Conservation (phyloP, 345 rosid species). For the Citrus medica region DNA sequence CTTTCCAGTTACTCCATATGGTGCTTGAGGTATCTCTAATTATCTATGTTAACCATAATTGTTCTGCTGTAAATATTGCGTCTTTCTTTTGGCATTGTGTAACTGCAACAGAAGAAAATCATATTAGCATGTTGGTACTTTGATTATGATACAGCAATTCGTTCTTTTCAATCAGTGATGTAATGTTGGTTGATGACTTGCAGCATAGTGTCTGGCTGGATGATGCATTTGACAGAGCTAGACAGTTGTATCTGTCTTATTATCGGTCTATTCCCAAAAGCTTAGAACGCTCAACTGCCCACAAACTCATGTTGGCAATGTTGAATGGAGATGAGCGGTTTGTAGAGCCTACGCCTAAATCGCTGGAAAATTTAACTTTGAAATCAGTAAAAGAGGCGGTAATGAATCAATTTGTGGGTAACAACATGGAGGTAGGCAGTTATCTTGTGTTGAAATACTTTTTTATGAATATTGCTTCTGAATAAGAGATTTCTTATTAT, state of each 20-base stretch:
- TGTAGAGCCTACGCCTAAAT: slow-evolving; percentile 88
- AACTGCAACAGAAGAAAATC: not conserved
- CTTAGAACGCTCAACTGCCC: slow-evolving; percentile 98
- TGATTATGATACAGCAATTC: not conserved
- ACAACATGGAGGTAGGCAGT: slow-evolving; percentile 85
- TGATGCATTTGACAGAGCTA: slow-evolving; percentile 99
- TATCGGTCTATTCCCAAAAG: slow-evolving; percentile 98
- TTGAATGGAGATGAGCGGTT: slow-evolving; percentile 95
- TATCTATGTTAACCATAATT: slow-evolving; percentile 1
- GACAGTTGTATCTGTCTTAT: slow-evolving; percentile 86
- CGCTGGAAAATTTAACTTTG: slow-evolving; percentile 70
- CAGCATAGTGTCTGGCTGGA: slow-evolving; percentile 99
- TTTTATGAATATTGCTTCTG: not conserved
- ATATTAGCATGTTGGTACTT: not conserved
- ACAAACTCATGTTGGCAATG: slow-evolving; percentile 97
- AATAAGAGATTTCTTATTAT: slow-evolving; percentile 10
- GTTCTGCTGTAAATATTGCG: not conserved
- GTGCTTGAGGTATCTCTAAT: slow-evolving; percentile 91
- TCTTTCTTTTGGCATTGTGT: slow-evolving; percentile 1
- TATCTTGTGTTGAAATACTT: not conserved
- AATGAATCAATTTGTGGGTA: slow-evolving; percentile 91
- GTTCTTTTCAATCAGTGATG: slow-evolving; percentile 3
- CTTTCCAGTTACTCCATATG: slow-evolving; percentile 99
- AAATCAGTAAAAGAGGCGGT: slow-evolving; percentile 84
- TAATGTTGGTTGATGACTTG: slow-evolving; percentile 32